Evolutionary conservation across 495 filamentous ascomycete genomes (phyloP).

Genomic region (Lasiosphaeria hispida): DNA sequence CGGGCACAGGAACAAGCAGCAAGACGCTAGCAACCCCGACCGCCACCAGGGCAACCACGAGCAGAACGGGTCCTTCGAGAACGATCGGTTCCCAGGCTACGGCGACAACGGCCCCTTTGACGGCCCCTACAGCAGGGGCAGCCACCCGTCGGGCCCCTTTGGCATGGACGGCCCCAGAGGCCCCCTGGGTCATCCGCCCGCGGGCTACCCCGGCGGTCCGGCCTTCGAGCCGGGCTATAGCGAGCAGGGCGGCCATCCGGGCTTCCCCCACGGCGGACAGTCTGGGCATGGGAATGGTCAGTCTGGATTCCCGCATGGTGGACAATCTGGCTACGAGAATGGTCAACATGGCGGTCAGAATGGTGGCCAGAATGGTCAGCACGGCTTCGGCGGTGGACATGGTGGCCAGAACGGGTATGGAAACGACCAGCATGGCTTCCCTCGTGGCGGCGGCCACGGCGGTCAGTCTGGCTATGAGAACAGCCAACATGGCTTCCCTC

Average conservation of each 20-base stretch:
- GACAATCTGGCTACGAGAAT: neutral
- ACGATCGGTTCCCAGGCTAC: neutral
- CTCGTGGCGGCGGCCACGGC: slow-evolving; percentile 2
- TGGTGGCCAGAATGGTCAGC: neutral
- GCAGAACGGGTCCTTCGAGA: neutral
- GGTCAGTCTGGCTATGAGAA: slow-evolving; percentile 3
- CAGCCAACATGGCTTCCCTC: neutral
- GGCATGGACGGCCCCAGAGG: too few species aligned
- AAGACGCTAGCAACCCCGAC: neutral
- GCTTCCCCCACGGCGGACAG: slow-evolving; percentile 1
- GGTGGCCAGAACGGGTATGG: neutral
- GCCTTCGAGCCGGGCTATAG: neutral
- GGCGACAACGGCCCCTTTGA: neutral
- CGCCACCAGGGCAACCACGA: neutral
- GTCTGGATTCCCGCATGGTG: neutral
- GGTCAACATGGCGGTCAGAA: neutral
- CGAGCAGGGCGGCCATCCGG: neutral
- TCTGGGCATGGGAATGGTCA: neutral
- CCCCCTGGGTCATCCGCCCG: too few species aligned
- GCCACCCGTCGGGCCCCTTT: too few species aligned
- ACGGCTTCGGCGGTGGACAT: too few species aligned
- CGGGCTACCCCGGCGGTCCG: too few species aligned
- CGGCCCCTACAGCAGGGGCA: neutral
- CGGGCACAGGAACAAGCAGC: slow-evolving; percentile 1
- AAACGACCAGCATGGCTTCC: neutral